Percentiles rank a stretch among this genome's conserved stretches.
phyloP scores from a whole-genome alignment of 73 alveolate genomes.

The Paramecium caudatum region DNA sequence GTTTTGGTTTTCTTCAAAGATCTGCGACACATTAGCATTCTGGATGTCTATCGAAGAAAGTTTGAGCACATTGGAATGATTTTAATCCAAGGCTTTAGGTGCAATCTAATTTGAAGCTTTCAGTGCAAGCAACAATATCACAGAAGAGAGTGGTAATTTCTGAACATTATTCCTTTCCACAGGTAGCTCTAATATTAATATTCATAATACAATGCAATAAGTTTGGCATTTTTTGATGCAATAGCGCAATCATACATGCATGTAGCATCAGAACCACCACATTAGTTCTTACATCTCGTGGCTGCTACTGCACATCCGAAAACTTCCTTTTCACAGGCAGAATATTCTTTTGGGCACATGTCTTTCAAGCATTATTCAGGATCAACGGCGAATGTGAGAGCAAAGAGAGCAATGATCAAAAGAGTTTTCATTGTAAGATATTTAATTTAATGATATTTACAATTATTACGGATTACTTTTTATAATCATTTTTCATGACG shows the following conservation, averaged over 20 bases:
- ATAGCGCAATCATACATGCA: constrained; percentile 36
- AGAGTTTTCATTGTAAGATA: constrained; percentile 53
- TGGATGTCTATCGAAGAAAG: constrained; percentile 58
- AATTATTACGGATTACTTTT: background rate
- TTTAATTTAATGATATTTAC: too few species aligned
- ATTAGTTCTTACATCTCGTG: constrained; percentile 5
- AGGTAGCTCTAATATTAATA: background rate
- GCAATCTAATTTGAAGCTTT: constrained; percentile 6
- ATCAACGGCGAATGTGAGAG: background rate
- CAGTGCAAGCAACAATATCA: constrained; percentile 30
- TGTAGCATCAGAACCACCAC: constrained; percentile 12
- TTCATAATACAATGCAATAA: constrained; percentile 26
- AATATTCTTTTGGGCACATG: constrained; percentile 32
- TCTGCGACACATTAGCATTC: constrained; percentile 58
- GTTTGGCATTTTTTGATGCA: constrained; percentile 31
- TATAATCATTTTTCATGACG: too few species aligned
- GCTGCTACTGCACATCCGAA: constrained; percentile 50
- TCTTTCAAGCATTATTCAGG: constrained; percentile 63
- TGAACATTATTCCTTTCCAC: constrained; percentile 47
- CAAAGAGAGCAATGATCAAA: background rate
- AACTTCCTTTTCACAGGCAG: constrained; percentile 28
- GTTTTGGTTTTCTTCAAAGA: background rate
- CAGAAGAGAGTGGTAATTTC: constrained; percentile 4
- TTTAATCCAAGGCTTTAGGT: background rate
- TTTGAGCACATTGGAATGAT: background rate